Conservation (phyloP, 495 filamentous ascomycete species). For the Chaetomium fimeti region DNA sequence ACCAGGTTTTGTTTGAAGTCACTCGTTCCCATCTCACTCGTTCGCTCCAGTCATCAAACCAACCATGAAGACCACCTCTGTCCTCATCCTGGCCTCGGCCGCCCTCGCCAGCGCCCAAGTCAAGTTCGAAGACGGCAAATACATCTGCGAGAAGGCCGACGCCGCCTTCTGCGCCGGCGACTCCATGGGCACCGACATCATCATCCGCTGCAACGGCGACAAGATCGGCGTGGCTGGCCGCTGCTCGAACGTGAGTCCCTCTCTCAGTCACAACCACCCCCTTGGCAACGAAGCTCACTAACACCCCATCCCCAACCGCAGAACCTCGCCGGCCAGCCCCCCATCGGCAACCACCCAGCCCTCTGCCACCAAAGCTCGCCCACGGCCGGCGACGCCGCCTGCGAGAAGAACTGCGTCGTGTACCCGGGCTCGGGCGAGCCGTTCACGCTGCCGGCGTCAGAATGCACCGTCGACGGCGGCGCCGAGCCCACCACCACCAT, state of each 20-base stretch:
- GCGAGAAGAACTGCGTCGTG: constrained; percentile 43
- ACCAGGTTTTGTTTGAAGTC: background rate
- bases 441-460: constrained; percentile 30
- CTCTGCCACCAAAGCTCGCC: constrained; percentile 32
- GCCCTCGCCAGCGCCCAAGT: constrained; percentile 33
- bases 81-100: constrained; percentile 32
- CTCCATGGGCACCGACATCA: constrained; percentile 36
- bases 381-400: constrained; percentile 34
- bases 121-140: constrained; percentile 22
- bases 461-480: constrained; percentile 20
- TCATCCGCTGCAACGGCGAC: constrained; percentile 36
- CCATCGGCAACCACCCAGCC: constrained; percentile 26
- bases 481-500: constrained; percentile 22
- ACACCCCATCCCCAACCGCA: constrained; percentile 8
- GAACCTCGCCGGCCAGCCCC: constrained; percentile 35
- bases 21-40: constrained; percentile 1
- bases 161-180: constrained; percentile 34
- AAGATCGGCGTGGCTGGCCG: constrained; percentile 26
- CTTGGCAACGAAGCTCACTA: background rate
- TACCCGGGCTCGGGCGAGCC: constrained; percentile 21
- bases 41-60: background rate
- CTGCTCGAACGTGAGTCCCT: constrained; percentile 30
- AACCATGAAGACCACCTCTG: constrained; percentile 35
- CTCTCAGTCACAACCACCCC: background rate
- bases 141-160: constrained; percentile 28